Conservation (phyloP, 148 eudicot genomes). For the Rhododendron simsii region DNA sequence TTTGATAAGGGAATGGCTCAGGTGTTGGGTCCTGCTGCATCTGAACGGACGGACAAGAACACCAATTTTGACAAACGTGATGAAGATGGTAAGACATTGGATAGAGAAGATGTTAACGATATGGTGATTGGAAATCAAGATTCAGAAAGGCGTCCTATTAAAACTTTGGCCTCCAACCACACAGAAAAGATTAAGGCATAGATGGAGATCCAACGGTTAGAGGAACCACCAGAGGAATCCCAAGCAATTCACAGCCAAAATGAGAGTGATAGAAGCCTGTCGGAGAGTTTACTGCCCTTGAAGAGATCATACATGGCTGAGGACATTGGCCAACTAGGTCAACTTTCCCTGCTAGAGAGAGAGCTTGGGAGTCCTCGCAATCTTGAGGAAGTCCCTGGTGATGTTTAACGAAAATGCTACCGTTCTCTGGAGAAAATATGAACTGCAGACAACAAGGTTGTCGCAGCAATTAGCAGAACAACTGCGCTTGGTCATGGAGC, state of each 20-base stretch:
- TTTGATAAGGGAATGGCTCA: constrained; percentile 75
- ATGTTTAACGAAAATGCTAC: constrained; percentile 48
- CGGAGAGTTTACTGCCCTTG: constrained; percentile 57
- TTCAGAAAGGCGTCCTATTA: constrained; percentile 30
- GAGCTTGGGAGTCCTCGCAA: constrained; percentile 40
- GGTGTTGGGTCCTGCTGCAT: constrained; percentile 81
- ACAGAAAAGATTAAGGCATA: constrained; percentile 34
- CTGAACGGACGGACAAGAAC: constrained; percentile 64
- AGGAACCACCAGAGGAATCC: too few species aligned
- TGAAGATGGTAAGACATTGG: constrained; percentile 25
- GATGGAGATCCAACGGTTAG: constrained; percentile 20
- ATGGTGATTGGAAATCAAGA: constrained; percentile 37
- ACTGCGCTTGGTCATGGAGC: constrained; percentile 91
- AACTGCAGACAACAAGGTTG: constrained; percentile 69
- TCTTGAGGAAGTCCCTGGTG: constrained; percentile 41
- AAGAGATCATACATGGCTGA: constrained; percentile 43
- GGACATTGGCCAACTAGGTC: constrained; percentile 30
- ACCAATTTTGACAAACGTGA: constrained; percentile 46
- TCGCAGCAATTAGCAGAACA: constrained; percentile 98
- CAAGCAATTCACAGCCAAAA: constrained; percentile 17
- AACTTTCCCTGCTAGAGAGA: constrained; percentile 29
- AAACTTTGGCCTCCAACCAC: constrained; percentile 23
- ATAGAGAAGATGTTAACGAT: constrained; percentile 32
- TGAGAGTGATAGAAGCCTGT: constrained; percentile 21
- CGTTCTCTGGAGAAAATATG: constrained; percentile 74